Evolutionary conservation across 192 early-diverging fungal genomes (phyloP).

Genomic region (Coemansia sp.): DNA sequence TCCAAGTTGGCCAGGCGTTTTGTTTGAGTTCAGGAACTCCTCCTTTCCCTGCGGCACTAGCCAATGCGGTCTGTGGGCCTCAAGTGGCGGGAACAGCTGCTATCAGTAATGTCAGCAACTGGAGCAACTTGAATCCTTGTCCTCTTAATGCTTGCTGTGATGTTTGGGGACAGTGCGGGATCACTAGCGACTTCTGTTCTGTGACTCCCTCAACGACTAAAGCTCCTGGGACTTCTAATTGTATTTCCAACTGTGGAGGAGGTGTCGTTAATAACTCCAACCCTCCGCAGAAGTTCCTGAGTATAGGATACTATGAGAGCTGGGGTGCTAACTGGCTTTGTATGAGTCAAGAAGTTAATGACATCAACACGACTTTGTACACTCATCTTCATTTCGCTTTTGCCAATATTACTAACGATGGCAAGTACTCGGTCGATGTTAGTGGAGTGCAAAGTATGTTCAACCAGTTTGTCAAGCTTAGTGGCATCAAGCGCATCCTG

Average conservation of each 20-base stretch:
- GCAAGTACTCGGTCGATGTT: neutral
- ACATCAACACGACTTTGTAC: constrained; percentile 1
- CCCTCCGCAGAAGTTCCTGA: constrained; percentile 13
- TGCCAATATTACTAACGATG: constrained; percentile 5
- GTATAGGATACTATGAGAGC: constrained; percentile 21
- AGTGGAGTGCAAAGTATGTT: constrained; percentile 2
- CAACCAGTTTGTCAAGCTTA: neutral
- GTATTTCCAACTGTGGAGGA: neutral
- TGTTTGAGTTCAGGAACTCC: neutral
- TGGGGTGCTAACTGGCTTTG: constrained; percentile 15
- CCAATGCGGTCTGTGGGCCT: neutral
- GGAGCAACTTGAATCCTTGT: no score
- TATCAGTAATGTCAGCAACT: neutral
- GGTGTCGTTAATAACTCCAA: neutral
- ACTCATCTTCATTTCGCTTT: constrained; percentile 24
- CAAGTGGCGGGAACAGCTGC: no score
- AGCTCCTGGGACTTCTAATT: neutral
- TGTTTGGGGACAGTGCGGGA: neutral
- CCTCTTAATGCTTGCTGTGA: neutral
- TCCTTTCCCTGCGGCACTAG: neutral
- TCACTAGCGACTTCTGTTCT: neutral
- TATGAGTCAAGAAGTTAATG: constrained; percentile 5
- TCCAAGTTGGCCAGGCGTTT: neutral
- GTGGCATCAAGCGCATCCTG: constrained; percentile 10
- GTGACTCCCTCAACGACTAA: neutral